These are phyloP conservation scores for Metschnikowia vanudenii DNA, from an alignment of 805 yeast species.

Conservation along the genomic window DNA sequence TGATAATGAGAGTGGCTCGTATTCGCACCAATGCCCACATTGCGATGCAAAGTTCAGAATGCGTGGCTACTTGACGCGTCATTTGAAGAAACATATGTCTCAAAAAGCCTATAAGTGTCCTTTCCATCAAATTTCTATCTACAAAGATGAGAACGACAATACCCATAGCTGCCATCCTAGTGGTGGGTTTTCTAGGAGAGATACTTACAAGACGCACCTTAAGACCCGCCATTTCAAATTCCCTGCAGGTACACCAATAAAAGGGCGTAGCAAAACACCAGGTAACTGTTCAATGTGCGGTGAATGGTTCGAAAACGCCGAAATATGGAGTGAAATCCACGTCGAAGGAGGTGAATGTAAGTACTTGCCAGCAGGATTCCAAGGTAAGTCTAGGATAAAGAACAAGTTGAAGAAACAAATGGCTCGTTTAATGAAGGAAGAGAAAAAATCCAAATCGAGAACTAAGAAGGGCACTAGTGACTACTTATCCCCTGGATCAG, in stretches of 20 bases:
- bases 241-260: constrained; percentile 53
- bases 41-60: constrained; percentile 51
- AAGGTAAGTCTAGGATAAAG: constrained; percentile 44
- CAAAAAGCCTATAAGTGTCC: constrained; percentile 57
- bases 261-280: constrained; percentile 39
- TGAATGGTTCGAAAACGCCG: constrained; percentile 45
- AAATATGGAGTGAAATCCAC: constrained; percentile 52
- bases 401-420: constrained; percentile 41
- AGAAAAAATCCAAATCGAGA: constrained; percentile 10
- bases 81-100: constrained; percentile 50
- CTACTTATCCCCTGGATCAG: constrained; percentile 15
- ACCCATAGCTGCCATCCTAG: constrained; percentile 53
- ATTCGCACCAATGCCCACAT: constrained; percentile 44
- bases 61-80: constrained; percentile 55
- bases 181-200: constrained; percentile 60
- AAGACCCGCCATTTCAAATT: constrained; percentile 56
- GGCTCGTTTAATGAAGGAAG: constrained; percentile 22
- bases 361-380: constrained; percentile 42
- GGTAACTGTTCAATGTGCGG: constrained; percentile 60
- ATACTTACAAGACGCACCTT: constrained; percentile 57
- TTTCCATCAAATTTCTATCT: constrained; percentile 39
- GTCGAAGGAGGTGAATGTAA: constrained; percentile 50
- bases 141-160: constrained; percentile 39
- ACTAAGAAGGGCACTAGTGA: constrained; percentile 12
- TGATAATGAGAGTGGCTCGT: constrained; percentile 20